Evolutionary conservation across 129 eudicot genomes (phyloP), one percentile per base, ranked within the genome.

Genomic region (Escallonia herrerae): DNA sequence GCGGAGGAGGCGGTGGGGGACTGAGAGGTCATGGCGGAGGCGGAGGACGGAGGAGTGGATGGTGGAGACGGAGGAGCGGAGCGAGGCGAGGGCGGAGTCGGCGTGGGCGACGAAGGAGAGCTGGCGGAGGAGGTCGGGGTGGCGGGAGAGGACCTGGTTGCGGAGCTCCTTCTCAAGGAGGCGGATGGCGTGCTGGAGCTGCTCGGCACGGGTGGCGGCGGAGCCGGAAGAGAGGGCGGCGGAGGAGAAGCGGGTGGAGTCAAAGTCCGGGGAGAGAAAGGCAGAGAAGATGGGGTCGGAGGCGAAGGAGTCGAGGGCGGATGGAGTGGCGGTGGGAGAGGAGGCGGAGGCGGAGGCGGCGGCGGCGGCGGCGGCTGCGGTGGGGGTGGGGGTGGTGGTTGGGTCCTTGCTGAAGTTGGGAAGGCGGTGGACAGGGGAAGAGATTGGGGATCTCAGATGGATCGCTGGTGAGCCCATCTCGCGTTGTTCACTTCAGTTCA

Each of bases 181-280:
- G 54, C 79, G 90, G 62, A 91, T 90, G 60, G 85, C 97, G 11
- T 85, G 83, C 51, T 87, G 97, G 68, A 91, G 91, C 54, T 76
- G 80, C 58, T 91, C 97, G 72, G 88, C 86, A 39, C 84, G 76
- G 57, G 96, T 74, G 33, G 95, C 94, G 72, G 97, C 77, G 70
- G 97, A 87, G 69, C 95, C 95, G 66, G 96, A 83, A 74, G 97
- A 83, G 64, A 91, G 91, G 6, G 94, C 97, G 62, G 90, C 73
- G 81, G 97, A 91, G 78, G 97, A 91, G 85, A 87, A 91, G 3
- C 70, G 75, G 15, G 96, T 72, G 68, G 96, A 82, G 66, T 72
- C 67, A 86, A 87, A 87, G 77, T 78, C 79, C 0, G 90, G 55
- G 44, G 97, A 84, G 67, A 87, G 88, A 74, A 85, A 87, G 22